These are phyloP conservation scores for Mortierella polycephala DNA, from an alignment of 371 early-diverging fungal genomes.

Conservation along the genomic window DNA sequence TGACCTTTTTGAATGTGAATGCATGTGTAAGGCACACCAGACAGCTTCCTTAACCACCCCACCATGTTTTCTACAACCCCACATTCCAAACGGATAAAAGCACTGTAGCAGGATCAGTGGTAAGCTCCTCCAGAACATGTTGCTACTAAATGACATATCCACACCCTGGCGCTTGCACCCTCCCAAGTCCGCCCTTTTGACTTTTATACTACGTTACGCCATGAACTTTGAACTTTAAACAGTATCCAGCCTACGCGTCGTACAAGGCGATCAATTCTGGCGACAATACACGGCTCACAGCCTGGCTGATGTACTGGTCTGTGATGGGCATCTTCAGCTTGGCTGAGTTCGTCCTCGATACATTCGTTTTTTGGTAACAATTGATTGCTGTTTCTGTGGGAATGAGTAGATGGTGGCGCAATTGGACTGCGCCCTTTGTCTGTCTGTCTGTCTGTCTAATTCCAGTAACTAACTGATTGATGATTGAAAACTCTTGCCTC, in stretches of 20 bases:
- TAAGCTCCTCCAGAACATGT: conserved; percentile 7
- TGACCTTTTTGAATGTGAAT: too few relatives aligned
- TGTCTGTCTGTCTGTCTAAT: background rate
- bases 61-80: too few relatives aligned
- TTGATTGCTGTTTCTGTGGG: too few relatives aligned
- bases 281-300: conserved; percentile 34
- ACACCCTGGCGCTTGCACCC: too few relatives aligned
- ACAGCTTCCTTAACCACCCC: too few relatives aligned
- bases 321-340: conserved; percentile 49
- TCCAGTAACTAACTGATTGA: background rate
- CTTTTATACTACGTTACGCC: background rate
- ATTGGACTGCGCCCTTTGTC: too few relatives aligned
- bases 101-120: conserved; percentile 42
- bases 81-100: background rate
- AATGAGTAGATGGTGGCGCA: too few relatives aligned
- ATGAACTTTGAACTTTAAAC: background rate
- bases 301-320: conserved; percentile 54
- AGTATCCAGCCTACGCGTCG: conserved; percentile 55
- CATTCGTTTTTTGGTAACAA: conserved; percentile 44
- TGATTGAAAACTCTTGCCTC: too few relatives aligned
- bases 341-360: conserved; percentile 44
- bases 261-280: conserved; percentile 51
- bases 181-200: too few relatives aligned
- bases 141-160: too few relatives aligned
- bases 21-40: too few relatives aligned